Conservation (phyloP, 306 rosid genomes). For the Senna siamea region DNA sequence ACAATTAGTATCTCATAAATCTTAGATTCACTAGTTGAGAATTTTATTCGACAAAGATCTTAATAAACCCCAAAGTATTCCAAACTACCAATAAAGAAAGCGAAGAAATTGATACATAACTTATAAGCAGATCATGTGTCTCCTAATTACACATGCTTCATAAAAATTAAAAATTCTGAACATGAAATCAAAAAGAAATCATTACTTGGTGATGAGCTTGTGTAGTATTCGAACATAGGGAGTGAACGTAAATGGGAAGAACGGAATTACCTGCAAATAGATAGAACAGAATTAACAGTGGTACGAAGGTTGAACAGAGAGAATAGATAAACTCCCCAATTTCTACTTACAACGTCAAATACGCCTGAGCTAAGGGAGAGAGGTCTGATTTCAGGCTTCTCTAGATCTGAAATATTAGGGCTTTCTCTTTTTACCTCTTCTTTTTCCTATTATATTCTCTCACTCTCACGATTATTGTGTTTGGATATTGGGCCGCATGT, state of each 20-base stretch:
- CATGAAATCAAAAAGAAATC: not conserved
- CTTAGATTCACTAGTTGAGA: constrained; percentile 15
- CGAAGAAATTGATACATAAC: constrained; percentile 23
- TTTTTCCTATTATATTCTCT: not conserved
- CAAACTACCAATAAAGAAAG: constrained; percentile 8
- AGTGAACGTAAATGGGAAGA: not conserved
- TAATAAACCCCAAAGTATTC: constrained; percentile 3
- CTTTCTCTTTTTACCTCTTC: not conserved
- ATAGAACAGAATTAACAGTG: no score
- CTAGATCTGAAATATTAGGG: not conserved
- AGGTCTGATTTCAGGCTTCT: not conserved
- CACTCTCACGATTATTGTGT: not conserved
- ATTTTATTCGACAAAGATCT: not conserved
- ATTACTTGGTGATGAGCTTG: not conserved
- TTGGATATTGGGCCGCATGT: not conserved
- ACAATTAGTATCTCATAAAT: constrained; percentile 35
- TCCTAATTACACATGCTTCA: not conserved
- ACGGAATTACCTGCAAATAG: not conserved
- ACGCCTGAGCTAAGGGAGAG: not conserved
- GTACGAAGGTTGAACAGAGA: not conserved
- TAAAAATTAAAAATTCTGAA: constrained; percentile 13
- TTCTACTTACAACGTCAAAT: not conserved
- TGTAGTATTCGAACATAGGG: not conserved
- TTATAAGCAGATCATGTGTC: constrained; percentile 6
- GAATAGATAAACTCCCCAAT: not conserved